These are phyloP conservation scores for Saccharomycopsis fibuligera DNA, from an alignment of 805 yeast species.

Conservation along the genomic window DNA sequence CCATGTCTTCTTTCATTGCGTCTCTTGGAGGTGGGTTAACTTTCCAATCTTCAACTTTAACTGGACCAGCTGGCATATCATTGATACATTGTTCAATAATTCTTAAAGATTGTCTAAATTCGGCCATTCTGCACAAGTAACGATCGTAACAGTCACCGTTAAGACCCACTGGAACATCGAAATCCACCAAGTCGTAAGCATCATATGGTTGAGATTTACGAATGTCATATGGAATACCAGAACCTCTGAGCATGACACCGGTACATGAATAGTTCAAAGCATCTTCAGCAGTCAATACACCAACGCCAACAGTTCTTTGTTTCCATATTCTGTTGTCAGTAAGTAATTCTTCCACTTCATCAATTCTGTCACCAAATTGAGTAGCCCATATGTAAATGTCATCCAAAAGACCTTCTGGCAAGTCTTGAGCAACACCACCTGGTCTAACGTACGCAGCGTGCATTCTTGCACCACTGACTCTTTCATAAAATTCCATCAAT, in stretches of 20 bases:
- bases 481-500: conserved; percentile 86
- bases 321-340: conserved; percentile 92
- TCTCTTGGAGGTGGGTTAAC: conserved; percentile 76
- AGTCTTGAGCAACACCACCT: conserved; percentile 86
- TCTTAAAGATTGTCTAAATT: conserved; percentile 84
- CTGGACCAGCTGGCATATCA: conserved; percentile 89
- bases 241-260: conserved; percentile 88
- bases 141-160: conserved; percentile 92
- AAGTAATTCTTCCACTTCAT: conserved; percentile 82
- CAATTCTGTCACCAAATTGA: conserved; percentile 88
- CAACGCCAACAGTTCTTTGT: conserved; percentile 76
- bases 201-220: conserved; percentile 86
- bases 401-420: conserved; percentile 80
- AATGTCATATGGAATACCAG: conserved; percentile 82
- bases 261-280: conserved; percentile 74
- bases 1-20: conserved; percentile 88
- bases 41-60: conserved; percentile 85
- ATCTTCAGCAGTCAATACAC: conserved; percentile 78
- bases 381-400: conserved; percentile 96
- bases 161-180: conserved; percentile 79
- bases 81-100: conserved; percentile 86
- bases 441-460: conserved; percentile 88
- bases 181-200: conserved; percentile 80
- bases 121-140: conserved; percentile 82
- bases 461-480: conserved; percentile 85